These are phyloP conservation scores for Hevea brasiliensis DNA, from an alignment of 345 rosid species.

Conservation along the genomic window DNA sequence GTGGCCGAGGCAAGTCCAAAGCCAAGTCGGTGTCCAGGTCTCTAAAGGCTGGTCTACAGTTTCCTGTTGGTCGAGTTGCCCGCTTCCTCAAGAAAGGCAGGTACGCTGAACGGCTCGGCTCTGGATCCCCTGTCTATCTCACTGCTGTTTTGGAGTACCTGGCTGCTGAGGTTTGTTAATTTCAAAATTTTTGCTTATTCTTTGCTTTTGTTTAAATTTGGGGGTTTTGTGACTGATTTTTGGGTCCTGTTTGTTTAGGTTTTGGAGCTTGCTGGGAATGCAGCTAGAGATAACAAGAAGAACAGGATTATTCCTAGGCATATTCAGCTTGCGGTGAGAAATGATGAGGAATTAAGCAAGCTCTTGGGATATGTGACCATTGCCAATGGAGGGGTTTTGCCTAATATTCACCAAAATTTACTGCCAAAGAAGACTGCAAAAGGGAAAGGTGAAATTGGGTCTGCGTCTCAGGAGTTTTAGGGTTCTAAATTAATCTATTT, in stretches of 20 bases:
- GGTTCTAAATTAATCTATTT: background rate
- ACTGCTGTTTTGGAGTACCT: slow-evolving; percentile 30
- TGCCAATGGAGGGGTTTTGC: slow-evolving; percentile 28
- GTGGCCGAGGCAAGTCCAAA: slow-evolving; percentile 22
- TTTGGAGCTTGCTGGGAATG: slow-evolving; percentile 30
- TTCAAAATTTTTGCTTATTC: background rate
- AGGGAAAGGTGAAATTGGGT: slow-evolving; percentile 19
- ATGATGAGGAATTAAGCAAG: slow-evolving; percentile 28
- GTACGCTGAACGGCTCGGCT: slow-evolving; percentile 21
- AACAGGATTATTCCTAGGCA: slow-evolving; percentile 26
- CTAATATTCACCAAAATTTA: slow-evolving; percentile 21
- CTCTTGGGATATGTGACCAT: slow-evolving; percentile 23
- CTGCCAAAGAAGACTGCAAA: slow-evolving; percentile 17
- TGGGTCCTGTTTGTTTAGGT: background rate
- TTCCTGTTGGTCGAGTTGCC: slow-evolving; percentile 25
- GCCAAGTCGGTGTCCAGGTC: slow-evolving; percentile 16
- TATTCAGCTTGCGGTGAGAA: slow-evolving; percentile 25
- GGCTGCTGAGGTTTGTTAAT: slow-evolving; percentile 21
- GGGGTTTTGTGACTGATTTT: background rate
- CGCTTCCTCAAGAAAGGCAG: slow-evolving; percentile 25
- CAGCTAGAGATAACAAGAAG: slow-evolving; percentile 29
- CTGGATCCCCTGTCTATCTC: slow-evolving; percentile 27
- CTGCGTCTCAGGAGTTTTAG: slow-evolving; percentile 22
- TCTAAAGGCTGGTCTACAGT: slow-evolving; percentile 26
- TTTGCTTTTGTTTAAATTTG: no score